Evolutionary conservation across 345 rosid genomes (phyloP).

Genomic region (Rhizophora mangle): DNA sequence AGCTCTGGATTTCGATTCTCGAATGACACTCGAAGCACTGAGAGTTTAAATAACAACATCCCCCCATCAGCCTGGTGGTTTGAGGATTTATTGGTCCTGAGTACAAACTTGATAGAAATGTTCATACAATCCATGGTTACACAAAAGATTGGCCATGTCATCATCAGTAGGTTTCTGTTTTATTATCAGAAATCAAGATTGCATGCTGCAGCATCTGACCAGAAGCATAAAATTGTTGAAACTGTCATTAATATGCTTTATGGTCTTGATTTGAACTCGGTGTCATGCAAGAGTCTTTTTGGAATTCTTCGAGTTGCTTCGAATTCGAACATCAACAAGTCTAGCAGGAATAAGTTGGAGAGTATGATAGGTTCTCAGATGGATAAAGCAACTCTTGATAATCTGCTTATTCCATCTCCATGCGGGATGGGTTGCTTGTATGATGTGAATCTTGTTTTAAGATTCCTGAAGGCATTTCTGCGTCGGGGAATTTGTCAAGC

Average conservation of each 20-base stretch:
- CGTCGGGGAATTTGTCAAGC: constrained; percentile 28
- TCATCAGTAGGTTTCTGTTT: constrained; percentile 59
- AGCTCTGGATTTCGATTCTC: constrained; percentile 74
- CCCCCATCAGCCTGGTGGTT: constrained; percentile 74
- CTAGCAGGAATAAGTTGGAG: constrained; percentile 59
- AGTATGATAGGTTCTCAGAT: constrained; percentile 70
- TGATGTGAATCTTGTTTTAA: constrained; percentile 68
- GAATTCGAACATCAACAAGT: constrained; percentile 48
- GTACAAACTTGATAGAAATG: constrained; percentile 39
- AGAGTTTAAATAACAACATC: constrained; percentile 64
- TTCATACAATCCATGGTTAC: constrained; percentile 50
- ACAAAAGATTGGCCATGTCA: constrained; percentile 51
- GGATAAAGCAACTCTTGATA: constrained; percentile 76
- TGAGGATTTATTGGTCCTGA: constrained; percentile 59
- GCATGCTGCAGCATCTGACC: constrained; percentile 32
- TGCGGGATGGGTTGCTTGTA: constrained; percentile 44
- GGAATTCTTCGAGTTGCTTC: constrained; percentile 54
- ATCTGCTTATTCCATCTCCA: constrained; percentile 78
- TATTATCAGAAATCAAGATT: constrained; percentile 77
- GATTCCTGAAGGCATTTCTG: constrained; percentile 62
- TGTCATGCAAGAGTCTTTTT: constrained; percentile 72
- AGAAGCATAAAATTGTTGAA: constrained; percentile 53
- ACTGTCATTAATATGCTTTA: constrained; percentile 49
- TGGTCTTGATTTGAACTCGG: constrained; percentile 49
- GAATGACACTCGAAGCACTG: constrained; percentile 77